Base-by-base conservation (phyloP, 208 protist species). In the Plasmodiophora brassicae region DNA sequence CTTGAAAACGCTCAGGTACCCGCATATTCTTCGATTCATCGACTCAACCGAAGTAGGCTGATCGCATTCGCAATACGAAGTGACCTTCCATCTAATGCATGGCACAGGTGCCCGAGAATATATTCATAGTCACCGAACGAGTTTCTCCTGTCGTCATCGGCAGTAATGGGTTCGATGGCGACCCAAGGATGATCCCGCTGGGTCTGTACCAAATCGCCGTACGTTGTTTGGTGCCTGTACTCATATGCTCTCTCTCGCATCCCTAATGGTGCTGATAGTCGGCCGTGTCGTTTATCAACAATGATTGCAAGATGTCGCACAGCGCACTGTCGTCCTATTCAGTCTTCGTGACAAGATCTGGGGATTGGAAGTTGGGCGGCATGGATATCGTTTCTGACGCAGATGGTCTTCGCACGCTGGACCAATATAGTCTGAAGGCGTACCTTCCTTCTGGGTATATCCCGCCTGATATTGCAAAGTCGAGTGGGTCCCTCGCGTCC, bases 261-360 rank as follows among this genome's bases (percentile, higher is more conserved):
- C 10, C 50, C 25, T 14, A 57, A 28, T 57, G 32, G 10, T 5
- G 32, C 32, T 78, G 32, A 5, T 38, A 78, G 65, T 78, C 65
- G n/a, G 65, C 65, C 41, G n/a, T 78, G 5, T 38, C 5, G 10
- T 78, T 78, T 78, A 14, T 78, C 32, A 78, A 78, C 41, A 78
- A 5, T 32, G 65, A 78, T 78, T 78, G 65, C n/a, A 78, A 78
- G 41, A 78, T 78, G 65, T 78, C 65, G 5, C 65, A 78, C n/a
- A 44, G 65, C 65, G 5, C 65, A 8, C 32, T 78, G 41, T 78
- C 65, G n/a, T 38, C 65, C 32, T 8, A 78, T 14, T 14, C 14
- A n/a, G n/a, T 78, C 5, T 78, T 78, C 65, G 41, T 78, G 32
- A 78, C 32, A 14, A 78, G 41, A 32, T 78, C 65, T 78, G 65